These are phyloP conservation scores for Smallanthus sonchifolius DNA, from an alignment of 129 eudicot species.

Conservation along the genomic window DNA sequence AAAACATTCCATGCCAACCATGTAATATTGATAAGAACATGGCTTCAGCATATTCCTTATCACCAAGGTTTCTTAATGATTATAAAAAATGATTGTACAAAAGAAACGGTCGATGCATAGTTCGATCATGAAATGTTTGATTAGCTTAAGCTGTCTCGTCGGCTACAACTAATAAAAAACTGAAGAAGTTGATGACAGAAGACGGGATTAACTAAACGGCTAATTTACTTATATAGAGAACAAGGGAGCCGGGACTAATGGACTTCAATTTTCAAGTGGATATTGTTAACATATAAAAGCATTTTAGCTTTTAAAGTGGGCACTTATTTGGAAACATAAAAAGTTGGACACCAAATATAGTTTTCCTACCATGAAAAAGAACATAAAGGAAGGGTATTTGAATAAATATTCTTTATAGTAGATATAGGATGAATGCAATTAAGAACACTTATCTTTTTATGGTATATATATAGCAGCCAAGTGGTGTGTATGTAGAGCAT, in stretches of 20 bases:
- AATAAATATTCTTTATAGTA: neutral
- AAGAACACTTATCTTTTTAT: neutral
- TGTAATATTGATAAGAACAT: conserved; percentile 22
- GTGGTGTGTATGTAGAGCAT: neutral
- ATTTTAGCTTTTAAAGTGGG: neutral
- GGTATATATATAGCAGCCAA: neutral
- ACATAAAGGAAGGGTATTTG: neutral
- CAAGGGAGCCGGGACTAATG: neutral
- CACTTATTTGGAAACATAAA: neutral
- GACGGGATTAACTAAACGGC: too few species aligned
- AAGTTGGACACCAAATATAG: neutral
- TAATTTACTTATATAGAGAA: too few species aligned
- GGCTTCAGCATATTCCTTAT: conserved; percentile 19
- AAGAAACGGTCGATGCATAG: too few species aligned
- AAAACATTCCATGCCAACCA: conserved; percentile 30
- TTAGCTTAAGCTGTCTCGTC: neutral
- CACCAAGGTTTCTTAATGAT: neutral
- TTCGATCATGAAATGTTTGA: neutral
- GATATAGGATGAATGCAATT: neutral
- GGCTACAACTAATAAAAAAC: neutral
- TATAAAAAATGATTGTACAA: too few species aligned
- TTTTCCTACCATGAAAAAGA: neutral
- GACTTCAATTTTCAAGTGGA: neutral
- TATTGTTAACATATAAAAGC: too few species aligned
- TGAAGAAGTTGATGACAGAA: too few species aligned